Base-by-base conservation (phyloP, 73 alveolate genomes). In the Blepharisma stoltei region DNA sequence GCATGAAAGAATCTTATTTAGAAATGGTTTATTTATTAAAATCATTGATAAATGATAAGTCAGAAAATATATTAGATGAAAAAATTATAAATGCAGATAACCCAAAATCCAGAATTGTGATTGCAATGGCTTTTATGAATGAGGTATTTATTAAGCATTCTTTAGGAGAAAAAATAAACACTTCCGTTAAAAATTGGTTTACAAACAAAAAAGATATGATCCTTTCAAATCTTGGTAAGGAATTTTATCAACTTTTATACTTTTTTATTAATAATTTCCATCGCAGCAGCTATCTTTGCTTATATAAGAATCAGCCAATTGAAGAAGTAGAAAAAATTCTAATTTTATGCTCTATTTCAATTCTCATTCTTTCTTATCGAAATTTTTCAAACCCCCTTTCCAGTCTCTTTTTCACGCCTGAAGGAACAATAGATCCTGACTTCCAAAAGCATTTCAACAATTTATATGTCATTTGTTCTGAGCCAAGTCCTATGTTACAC, bases 61-160 rank as follows among this genome's bases (percentile, higher is more conserved):
- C 5, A 32, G 41, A 32, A 32, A 32, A 32, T 32, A 32, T 32
- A 32, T 32, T 32, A 32, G 41, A 32, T 3, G 41, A 32, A 32
- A 32, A 32, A 32, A 32, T 32, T 3, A 3, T 32, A 32, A 32
- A 32, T 32, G 41, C 41, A 32, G 41, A 32, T 32, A 32, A 32
- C 41, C 41, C 41, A 1, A 32, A 32, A 32, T 32, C 41, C 41
- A 32, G 41, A 32, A 32, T 3, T 32, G 41, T 32, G 41, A 32
- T 32, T 32, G 41, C 18, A 60, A 8, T 60, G 18, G 73, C 73
- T 60, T 60, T 60, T 60, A 60, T 60, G 73, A 60, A 60, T 5
- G 11, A 8, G 23, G 46, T 60, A 14, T 60, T 18, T 25, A 14
- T 60, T 38, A 60, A 9, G 46, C 23, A 60, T 25, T 9, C 49